Percentiles rank a stretch among this genome's conserved stretches.
Evolutionary conservation across 2,329 filamentous ascomycete genomes (phyloP).

Genomic region (Aspergillus spinulosporus): DNA sequence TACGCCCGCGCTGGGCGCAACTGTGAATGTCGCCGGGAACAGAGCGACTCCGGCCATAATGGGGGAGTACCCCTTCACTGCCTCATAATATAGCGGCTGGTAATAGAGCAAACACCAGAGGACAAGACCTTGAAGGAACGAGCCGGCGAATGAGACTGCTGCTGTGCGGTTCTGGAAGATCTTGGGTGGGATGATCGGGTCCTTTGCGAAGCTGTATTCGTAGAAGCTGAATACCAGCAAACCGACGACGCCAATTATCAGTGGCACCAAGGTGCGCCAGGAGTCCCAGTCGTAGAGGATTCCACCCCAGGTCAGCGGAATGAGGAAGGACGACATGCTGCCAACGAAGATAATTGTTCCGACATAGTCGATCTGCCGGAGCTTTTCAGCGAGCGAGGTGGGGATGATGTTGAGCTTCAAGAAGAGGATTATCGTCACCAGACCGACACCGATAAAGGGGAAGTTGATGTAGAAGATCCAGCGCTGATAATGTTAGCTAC

Average conservation of each 20-base stretch:
- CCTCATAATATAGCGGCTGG: slow-evolving; percentile 51
- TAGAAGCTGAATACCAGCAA: slow-evolving; percentile 26
- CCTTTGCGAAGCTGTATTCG: slow-evolving; percentile 17
- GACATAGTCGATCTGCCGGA: slow-evolving; percentile 31
- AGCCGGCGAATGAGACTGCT: slow-evolving; percentile 1
- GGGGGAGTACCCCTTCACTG: slow-evolving; percentile 38
- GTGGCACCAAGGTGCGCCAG: slow-evolving; percentile 30
- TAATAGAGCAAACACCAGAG: slow-evolving; percentile 31
- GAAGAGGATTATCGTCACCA: slow-evolving; percentile 16
- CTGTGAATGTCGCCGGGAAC: slow-evolving; percentile 29
- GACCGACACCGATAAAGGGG: slow-evolving; percentile 35
- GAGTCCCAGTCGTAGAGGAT: slow-evolving; percentile 32
- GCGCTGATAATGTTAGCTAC: slow-evolving; percentile 19
- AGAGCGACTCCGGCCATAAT: slow-evolving; percentile 33
- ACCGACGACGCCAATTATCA: slow-evolving; percentile 31
- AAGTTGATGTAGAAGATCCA: slow-evolving; percentile 44
- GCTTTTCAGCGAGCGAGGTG: slow-evolving; percentile 3
- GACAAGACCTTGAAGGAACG: slow-evolving; percentile 21
- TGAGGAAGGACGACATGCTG: slow-evolving; percentile 31
- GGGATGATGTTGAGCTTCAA: slow-evolving; percentile 6
- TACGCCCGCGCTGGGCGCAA: slow-evolving; percentile 30
- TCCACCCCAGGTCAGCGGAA: slow-evolving; percentile 35
- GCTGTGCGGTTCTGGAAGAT: slow-evolving; percentile 49
- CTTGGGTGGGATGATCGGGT: slow-evolving; percentile 44
- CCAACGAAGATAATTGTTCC: slow-evolving; percentile 32